Evolutionary conservation across 225 moss, liverwort and hornwort species (phyloP), one percentile per base, ranked within the genome.

Genomic region (Pleurozium schreberi): DNA sequence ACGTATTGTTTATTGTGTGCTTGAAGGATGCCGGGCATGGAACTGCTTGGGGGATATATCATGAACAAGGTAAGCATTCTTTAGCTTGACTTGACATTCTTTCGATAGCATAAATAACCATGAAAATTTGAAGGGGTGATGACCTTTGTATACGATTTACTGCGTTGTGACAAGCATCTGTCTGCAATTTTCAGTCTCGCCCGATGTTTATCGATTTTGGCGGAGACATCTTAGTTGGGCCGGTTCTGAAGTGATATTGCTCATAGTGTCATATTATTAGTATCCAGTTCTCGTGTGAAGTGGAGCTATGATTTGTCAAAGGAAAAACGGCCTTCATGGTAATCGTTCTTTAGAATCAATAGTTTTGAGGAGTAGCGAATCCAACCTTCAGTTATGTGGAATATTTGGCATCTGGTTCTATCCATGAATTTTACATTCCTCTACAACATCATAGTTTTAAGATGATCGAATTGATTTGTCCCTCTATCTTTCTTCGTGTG

Each of bases 1-100:
- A 89, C 16, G 21, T 31, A 8, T 53, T 38, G 31, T 69, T 89
- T 31, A 27, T 53, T 66, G 18, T 77, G 57, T 86, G 59, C 57
- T 82, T 87, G 75, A 88, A 94, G 93, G 88, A 91, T 89, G 93
- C 90, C n/a, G 92, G 90, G 40, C 90, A 94, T 91, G 93, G 93
- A 91, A 85, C 70, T 82, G 92, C 93, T 45, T 94, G 94, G 90
- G 91, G 94, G 18, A 89, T 92, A 52, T 93, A 93, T 86, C 91
- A 94, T 38, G 94, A 94, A 63, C 47, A 84, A 94, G 93, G 93
- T 83, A 92, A 81, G 52, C 10, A n/a, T 79, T 76, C 31, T 61
- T 47, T 67, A 52, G 28, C 53, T 70, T 57, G 38, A 75, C 53
- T 86, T 23, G 49, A 14, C 79, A 50, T 86, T 69, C 49, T 88